Evolutionary conservation across 1,284 basidiomycete genomes (phyloP).

Genomic region (Marasmius oreades): DNA sequence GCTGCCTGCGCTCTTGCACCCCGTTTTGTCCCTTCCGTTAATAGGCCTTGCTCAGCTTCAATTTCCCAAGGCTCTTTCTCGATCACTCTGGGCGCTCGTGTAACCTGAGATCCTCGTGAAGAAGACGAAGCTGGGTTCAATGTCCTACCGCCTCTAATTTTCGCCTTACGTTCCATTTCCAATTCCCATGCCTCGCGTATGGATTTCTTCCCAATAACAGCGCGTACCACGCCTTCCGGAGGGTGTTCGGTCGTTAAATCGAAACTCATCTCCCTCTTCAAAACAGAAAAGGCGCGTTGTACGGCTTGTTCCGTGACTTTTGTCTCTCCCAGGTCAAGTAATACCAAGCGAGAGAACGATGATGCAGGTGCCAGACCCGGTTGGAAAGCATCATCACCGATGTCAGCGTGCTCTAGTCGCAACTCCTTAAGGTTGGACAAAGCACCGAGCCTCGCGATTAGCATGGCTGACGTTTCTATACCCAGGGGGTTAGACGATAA

Average conservation of each 20-base stretch:
- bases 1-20: conserved; percentile 17
- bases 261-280: conserved; percentile 50
- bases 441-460: conserved; percentile 44
- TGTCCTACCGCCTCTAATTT: conserved; percentile 30
- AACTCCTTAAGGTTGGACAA: conserved; percentile 58
- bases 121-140: conserved; percentile 7
- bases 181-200: conserved; percentile 75
- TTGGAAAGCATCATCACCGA: conserved; percentile 58
- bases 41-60: conserved; percentile 17
- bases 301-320: conserved; percentile 44
- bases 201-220: conserved; percentile 67
- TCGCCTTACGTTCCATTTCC: conserved; percentile 56
- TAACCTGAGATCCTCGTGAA: neutral
- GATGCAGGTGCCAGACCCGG: conserved; percentile 33
- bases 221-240: conserved; percentile 44
- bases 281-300: conserved; percentile 37
- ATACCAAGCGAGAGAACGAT: conserved; percentile 46
- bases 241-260: conserved; percentile 52
- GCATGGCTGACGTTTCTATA: conserved; percentile 22
- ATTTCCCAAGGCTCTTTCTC: conserved; percentile 16
- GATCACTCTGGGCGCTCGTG: neutral
- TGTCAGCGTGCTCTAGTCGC: conserved; percentile 48
- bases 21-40: conserved; percentile 20
- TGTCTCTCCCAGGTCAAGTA: conserved; percentile 67
- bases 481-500: conserved; percentile 55